Evolutionary conservation across 139 green algal species (phyloP).

Genomic region (Trebouxia sp.): DNA sequence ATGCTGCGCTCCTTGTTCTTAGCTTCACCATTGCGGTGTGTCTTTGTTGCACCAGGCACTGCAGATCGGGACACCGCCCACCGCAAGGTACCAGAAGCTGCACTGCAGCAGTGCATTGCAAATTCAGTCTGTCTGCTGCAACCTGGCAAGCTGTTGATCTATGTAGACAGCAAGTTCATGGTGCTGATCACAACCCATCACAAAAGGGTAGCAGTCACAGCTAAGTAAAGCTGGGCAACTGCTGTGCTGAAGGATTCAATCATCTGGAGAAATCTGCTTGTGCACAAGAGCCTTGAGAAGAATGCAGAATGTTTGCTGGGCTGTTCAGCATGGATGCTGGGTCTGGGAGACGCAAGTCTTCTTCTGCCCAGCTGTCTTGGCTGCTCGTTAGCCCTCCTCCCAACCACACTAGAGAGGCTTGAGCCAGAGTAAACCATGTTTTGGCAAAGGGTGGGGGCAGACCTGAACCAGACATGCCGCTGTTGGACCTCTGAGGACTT

Average conservation of each 20-base stretch:
- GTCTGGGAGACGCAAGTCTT: too few relatives aligned
- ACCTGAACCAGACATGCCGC: constrained; percentile 37
- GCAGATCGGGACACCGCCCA: constrained; percentile 22
- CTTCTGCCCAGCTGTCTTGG: too few relatives aligned
- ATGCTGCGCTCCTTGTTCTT: constrained; percentile 34
- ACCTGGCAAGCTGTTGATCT: not conserved
- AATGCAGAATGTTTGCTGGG: not conserved
- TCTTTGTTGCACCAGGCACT: not conserved
- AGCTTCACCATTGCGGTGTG: not conserved
- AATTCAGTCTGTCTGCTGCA: not conserved
- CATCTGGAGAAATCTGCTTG: not conserved
- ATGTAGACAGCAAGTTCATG: not conserved
- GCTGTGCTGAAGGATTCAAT: not conserved
- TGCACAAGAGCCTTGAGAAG: not conserved
- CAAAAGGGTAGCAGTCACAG: not conserved
- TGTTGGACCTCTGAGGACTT: constrained; percentile 1
- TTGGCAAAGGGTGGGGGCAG: too few relatives aligned
- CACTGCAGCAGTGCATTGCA: not conserved
- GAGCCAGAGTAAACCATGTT: not conserved
- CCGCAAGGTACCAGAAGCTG: not conserved
- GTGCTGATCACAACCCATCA: not conserved
- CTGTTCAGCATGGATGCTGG: not conserved
- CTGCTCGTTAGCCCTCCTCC: too few relatives aligned
- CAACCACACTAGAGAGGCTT: too few relatives aligned
- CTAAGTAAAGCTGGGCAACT: not conserved